These are phyloP conservation scores for Fusarium domesticum DNA, from an alignment of 2,329 filamentous ascomycete genomes.

Conservation along the genomic window DNA sequence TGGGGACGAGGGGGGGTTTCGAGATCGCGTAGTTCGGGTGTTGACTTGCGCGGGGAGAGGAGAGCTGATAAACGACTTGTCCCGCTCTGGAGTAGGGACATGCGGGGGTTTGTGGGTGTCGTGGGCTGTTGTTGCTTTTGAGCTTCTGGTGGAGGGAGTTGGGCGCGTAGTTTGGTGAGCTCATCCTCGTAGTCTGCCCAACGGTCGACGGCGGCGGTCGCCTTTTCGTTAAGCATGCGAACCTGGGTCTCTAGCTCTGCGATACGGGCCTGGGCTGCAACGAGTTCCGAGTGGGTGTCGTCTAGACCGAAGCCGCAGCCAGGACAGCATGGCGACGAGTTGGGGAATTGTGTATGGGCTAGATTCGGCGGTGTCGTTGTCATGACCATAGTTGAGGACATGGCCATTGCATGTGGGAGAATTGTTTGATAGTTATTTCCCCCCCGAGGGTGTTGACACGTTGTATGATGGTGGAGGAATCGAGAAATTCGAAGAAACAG, in stretches of 20 bases:
- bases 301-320: constrained; percentile 46
- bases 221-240: constrained; percentile 66
- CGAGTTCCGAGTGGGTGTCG: constrained; percentile 43
- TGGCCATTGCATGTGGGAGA: constrained; percentile 11
- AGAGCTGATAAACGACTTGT: constrained; percentile 46
- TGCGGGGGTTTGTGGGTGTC: constrained; percentile 30
- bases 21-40: constrained; percentile 28
- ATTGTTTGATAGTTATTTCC: no score
- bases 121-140: constrained; percentile 22
- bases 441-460: background rate
- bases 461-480: background rate
- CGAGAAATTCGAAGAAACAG: background rate
- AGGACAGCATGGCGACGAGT: constrained; percentile 43
- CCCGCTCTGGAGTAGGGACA: constrained; percentile 47
- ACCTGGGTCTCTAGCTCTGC: constrained; percentile 70
- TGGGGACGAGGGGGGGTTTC: constrained; percentile 16
- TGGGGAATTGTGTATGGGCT: constrained; percentile 23
- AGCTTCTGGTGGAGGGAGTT: constrained; percentile 25
- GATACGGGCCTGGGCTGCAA: constrained; percentile 58
- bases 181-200: constrained; percentile 82
- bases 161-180: constrained; percentile 56
- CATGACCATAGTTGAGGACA: constrained; percentile 34
- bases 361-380: constrained; percentile 34
- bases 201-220: constrained; percentile 59
- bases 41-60: constrained; percentile 47